A percentile compares a stretch with the other conserved stretches of the same genome.
Evolutionary conservation across 2,329 filamentous ascomycete species (phyloP).

Genomic region (Byssochlamys sp.): DNA sequence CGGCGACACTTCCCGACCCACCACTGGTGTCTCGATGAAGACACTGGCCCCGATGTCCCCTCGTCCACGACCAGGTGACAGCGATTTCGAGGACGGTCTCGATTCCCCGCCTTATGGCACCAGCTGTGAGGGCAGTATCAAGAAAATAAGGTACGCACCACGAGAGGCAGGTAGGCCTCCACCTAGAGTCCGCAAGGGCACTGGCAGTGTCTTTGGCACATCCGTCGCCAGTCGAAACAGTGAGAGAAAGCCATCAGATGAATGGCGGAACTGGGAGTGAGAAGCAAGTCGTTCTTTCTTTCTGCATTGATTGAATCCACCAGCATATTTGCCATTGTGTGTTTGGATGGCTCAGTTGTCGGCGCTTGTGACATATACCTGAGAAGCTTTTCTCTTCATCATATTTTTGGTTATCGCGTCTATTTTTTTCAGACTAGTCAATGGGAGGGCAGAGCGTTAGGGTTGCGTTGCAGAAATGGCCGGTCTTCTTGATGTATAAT

Average conservation of each 20-base stretch:
- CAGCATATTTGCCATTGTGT: neutral
- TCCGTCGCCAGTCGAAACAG: neutral
- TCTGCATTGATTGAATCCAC: neutral
- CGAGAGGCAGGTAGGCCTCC: neutral
- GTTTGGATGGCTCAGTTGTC: neutral
- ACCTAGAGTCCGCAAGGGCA: neutral
- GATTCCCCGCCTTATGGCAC: conserved; percentile 13
- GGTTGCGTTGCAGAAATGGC: neutral
- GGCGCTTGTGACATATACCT: neutral
- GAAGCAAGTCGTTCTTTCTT: neutral
- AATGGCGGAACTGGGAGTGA: conserved; percentile 35
- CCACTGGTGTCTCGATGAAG: conserved; percentile 35
- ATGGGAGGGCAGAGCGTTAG: neutral
- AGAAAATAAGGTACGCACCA: neutral
- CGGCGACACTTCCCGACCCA: conserved; percentile 14
- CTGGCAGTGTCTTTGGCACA: neutral
- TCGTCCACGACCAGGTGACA: conserved; percentile 25
- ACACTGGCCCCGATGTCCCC: conserved; percentile 33
- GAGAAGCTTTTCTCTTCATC: neutral
- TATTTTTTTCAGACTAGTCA: neutral
- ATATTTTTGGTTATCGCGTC: neutral
- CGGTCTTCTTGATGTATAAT: neutral
- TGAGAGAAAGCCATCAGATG: conserved; percentile 17
- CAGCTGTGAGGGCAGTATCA: conserved; percentile 8
- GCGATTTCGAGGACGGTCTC: conserved; percentile 23